Conservation (phyloP, 164 flowering plant genomes). For the Magnolia changhungtana region DNA sequence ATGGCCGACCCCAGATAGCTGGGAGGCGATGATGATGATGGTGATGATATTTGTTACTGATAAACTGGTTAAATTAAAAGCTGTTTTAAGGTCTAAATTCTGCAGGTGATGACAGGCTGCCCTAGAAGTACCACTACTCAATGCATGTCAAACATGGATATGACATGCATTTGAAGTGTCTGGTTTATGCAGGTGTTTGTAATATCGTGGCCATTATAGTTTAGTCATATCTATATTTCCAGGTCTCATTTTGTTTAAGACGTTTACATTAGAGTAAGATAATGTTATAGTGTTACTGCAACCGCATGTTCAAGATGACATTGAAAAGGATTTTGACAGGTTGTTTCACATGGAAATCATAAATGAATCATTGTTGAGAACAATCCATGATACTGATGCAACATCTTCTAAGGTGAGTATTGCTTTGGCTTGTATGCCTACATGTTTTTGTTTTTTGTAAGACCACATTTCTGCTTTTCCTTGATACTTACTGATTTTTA, state of each 20-base stretch:
- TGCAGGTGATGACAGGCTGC: too few relatives aligned
- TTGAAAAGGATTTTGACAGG: conserved; percentile 42
- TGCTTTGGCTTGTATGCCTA: background rate
- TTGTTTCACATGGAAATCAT: conserved; percentile 77
- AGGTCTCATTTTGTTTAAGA: too few relatives aligned
- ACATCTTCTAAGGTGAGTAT: conserved; percentile 67
- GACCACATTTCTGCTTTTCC: background rate
- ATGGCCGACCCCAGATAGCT: too few relatives aligned
- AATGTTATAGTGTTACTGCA: background rate
- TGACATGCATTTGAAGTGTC: background rate
- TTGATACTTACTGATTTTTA: conserved; percentile 4
- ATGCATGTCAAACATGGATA: too few relatives aligned
- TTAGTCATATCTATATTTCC: too few relatives aligned
- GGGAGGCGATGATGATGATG: too few relatives aligned
- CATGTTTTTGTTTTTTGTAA: background rate
- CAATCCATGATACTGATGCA: conserved; percentile 81
- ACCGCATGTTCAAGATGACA: conserved; percentile 46
- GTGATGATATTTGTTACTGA: too few relatives aligned
- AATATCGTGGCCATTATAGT: background rate
- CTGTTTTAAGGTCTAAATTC: too few relatives aligned
- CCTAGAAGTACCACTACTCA: too few relatives aligned
- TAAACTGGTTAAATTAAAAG: too few relatives aligned
- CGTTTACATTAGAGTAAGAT: background rate
- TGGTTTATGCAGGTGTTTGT: background rate
- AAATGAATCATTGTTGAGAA: conserved; percentile 84